Conservation (phyloP, 1,139 yeast genomes). For the Taphrina populina region DNA sequence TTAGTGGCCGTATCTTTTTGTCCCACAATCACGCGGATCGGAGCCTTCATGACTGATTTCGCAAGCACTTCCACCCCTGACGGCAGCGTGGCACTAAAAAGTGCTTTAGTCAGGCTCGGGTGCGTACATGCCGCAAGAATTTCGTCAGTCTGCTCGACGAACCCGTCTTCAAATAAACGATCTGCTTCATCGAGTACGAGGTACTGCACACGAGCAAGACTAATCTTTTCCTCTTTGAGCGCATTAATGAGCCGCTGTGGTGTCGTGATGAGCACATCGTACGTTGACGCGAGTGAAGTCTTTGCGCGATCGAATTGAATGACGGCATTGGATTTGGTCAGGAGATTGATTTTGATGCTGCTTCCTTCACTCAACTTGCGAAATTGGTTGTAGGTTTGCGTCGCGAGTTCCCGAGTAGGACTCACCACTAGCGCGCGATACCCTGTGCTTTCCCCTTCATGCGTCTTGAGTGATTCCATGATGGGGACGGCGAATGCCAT, state of each 20-base stretch:
- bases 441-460: slow-evolving; percentile 33
- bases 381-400: slow-evolving; percentile 72
- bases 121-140: slow-evolving; percentile 68
- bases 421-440: slow-evolving; percentile 69
- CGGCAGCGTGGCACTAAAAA: slow-evolving; percentile 95
- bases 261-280: slow-evolving; percentile 79
- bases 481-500: slow-evolving; percentile 83
- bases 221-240: slow-evolving; percentile 59
- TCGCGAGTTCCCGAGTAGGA: slow-evolving; percentile 90
- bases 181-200: slow-evolving; percentile 95
- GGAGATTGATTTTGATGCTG: slow-evolving; percentile 61
- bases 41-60: slow-evolving; percentile 75
- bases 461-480: slow-evolving; percentile 52
- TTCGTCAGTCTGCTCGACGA: slow-evolving; percentile 86
- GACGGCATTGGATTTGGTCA: slow-evolving; percentile 73
- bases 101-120: slow-evolving; percentile 56
- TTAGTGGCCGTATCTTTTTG: slow-evolving; percentile 89
- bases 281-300: slow-evolving; percentile 59
- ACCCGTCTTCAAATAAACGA: slow-evolving; percentile 84
- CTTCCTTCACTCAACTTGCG: slow-evolving; percentile 54
- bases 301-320: slow-evolving; percentile 57
- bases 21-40: slow-evolving; percentile 84
- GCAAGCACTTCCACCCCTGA: slow-evolving; percentile 91
- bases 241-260: slow-evolving; percentile 85
- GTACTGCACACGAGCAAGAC: slow-evolving; percentile 65